phyloP scores from a whole-genome alignment of 129 eudicot genomes.

The Mikania micrantha region DNA sequence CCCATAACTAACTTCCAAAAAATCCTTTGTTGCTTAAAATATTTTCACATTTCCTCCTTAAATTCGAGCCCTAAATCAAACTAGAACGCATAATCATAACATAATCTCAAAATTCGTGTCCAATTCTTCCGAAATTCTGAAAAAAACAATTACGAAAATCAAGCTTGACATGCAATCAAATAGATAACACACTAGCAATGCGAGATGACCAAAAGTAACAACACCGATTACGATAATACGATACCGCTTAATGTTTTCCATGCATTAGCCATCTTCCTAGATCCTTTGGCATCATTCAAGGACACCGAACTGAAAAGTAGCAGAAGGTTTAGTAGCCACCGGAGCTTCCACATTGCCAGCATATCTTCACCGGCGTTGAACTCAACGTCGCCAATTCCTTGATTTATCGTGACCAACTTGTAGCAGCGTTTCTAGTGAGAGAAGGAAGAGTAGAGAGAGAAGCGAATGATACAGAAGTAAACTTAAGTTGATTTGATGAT shows the following conservation, averaged over 20 bases:
- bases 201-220: neutral
- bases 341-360: slow-evolving; percentile 30
- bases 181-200: neutral
- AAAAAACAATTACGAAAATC: neutral
- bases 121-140: neutral
- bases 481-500: too few species aligned
- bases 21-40: neutral
- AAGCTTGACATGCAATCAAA: slow-evolving; percentile 12
- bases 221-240: neutral
- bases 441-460: too few species aligned
- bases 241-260: slow-evolving; percentile 29
- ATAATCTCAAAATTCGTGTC: neutral
- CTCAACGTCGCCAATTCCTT: slow-evolving; percentile 3
- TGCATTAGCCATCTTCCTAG: slow-evolving; percentile 6
- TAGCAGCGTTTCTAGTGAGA: too few species aligned
- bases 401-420: too few species aligned
- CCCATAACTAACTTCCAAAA: neutral
- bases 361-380: too few species aligned
- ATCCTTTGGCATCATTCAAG: slow-evolving; percentile 19
- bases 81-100: neutral
- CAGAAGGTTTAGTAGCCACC: slow-evolving; percentile 13
- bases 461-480: too few species aligned
- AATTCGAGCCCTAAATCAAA: neutral
- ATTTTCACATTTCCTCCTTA: neutral
- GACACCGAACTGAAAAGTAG: slow-evolving; percentile 19